phyloP scores from a whole-genome alignment of 2,329 filamentous ascomycete species.

The Cordyceps farinosa region DNA sequence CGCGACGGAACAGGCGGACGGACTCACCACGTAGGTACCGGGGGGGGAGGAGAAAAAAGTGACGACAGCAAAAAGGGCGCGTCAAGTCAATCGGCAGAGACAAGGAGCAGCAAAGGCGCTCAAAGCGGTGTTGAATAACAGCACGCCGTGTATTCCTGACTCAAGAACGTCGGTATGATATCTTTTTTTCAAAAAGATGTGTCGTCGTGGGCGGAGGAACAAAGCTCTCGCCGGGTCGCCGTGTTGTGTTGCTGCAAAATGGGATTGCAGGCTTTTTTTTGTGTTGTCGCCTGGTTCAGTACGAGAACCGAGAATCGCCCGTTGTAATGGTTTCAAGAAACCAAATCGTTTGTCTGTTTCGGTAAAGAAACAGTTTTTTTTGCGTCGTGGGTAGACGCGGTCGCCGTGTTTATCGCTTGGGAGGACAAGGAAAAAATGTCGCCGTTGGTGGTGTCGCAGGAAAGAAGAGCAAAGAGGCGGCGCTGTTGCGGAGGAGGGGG shows the following conservation, averaged over 20 bases:
- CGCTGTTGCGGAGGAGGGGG: neutral
- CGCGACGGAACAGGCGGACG: constrained; percentile 1
- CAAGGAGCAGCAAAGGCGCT: neutral
- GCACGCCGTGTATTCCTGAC: neutral
- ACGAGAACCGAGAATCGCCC: neutral
- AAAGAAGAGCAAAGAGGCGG: constrained; percentile 2
- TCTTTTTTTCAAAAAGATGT: neutral
- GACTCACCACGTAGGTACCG: neutral
- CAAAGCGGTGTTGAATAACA: neutral
- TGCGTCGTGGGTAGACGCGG: constrained; percentile 8
- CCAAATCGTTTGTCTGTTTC: too few relatives aligned
- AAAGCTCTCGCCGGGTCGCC: constrained; percentile 9
- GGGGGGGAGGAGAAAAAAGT: neutral
- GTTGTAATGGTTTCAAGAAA: too few relatives aligned
- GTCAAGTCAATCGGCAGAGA: constrained; percentile 5
- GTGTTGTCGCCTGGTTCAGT: neutral
- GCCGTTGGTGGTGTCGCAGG: constrained; percentile 14
- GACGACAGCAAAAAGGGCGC: constrained; percentile 8
- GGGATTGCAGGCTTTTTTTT: neutral
- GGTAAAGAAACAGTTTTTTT: neutral
- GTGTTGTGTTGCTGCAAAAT: neutral
- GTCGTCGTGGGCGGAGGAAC: neutral
- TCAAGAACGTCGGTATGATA: neutral
- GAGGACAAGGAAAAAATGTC: constrained; percentile 9
- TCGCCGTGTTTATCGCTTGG: constrained; percentile 9